These are phyloP conservation scores for Peronospora belbahrii DNA, from an alignment of 352 stramenopile species.

Conservation along the genomic window DNA sequence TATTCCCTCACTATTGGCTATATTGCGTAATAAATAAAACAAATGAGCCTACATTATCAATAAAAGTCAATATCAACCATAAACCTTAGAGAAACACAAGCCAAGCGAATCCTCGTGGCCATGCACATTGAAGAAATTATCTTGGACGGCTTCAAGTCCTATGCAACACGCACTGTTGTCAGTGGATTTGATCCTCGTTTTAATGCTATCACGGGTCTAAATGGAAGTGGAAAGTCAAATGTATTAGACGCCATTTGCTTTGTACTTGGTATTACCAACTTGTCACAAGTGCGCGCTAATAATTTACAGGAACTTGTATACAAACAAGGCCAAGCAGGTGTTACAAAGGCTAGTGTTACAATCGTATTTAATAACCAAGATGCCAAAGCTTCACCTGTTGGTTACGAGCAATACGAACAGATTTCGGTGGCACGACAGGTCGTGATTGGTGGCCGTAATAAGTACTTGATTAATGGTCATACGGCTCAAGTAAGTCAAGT, in stretches of 20 bases:
- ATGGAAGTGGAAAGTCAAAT: slow-evolving; percentile 99
- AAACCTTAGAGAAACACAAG: no score
- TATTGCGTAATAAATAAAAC: neutral
- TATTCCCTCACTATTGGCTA: neutral
- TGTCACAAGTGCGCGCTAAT: slow-evolving; percentile 95
- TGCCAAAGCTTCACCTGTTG: slow-evolving; percentile 84
- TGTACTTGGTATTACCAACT: slow-evolving; percentile 98
- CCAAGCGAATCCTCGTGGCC: neutral
- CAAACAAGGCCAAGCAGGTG: slow-evolving; percentile 98
- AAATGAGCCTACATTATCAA: no score
- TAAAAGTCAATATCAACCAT: no score
- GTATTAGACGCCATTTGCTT: slow-evolving; percentile 99
- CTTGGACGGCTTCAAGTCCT: slow-evolving; percentile 99
- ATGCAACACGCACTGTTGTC: slow-evolving; percentile 97
- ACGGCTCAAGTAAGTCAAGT: slow-evolving; percentile 96
- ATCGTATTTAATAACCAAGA: slow-evolving; percentile 99
- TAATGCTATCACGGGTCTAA: slow-evolving; percentile 99
- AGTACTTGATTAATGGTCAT: slow-evolving; percentile 99
- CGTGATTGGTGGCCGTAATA: slow-evolving; percentile 97
- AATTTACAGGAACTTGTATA: slow-evolving; percentile 99
- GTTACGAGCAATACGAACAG: slow-evolving; percentile 97
- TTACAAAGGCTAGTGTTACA: slow-evolving; percentile 98
- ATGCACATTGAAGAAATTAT: slow-evolving; percentile 99
- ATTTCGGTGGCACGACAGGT: slow-evolving; percentile 98
- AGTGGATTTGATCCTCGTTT: slow-evolving; percentile 98